These are phyloP conservation scores for Eurotiales sp. DNA, from an alignment of 2,329 filamentous ascomycete species.

Conservation along the genomic window DNA sequence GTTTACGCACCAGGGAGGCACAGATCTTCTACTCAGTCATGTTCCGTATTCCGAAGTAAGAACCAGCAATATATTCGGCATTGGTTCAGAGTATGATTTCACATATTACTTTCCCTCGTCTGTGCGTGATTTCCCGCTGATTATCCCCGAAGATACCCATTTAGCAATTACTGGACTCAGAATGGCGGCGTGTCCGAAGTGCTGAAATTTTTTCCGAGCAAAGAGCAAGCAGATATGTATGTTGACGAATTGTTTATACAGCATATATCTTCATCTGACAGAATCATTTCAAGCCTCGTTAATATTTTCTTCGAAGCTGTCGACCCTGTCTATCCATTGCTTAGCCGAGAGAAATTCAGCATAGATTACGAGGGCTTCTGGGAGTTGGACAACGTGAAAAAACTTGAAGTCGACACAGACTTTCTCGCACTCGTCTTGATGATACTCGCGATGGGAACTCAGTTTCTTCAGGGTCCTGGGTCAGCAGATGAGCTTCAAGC, in stretches of 20 bases:
- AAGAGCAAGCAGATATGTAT: conserved; percentile 17
- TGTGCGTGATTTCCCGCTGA: not conserved
- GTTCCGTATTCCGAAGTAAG: conserved; percentile 9
- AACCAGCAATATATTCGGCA: conserved; percentile 11
- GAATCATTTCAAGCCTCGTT: conserved; percentile 9
- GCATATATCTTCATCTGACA: no score
- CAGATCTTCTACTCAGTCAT: conserved; percentile 15
- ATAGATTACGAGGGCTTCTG: conserved; percentile 15
- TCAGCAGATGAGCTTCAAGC: not conserved
- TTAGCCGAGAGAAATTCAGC: conserved; percentile 11
- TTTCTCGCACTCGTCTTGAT: conserved; percentile 16
- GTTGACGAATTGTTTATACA: not conserved
- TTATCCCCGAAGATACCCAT: conserved; percentile 10
- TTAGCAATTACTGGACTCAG: conserved; percentile 15
- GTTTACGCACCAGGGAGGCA: conserved; percentile 12
- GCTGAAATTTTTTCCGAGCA: conserved; percentile 9
- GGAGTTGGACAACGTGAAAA: conserved; percentile 8
- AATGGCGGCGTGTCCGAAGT: conserved; percentile 15
- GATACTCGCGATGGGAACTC: conserved; percentile 15
- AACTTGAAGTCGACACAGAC: conserved; percentile 9
- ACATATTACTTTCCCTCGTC: not conserved
- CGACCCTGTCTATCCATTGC: conserved; percentile 14
- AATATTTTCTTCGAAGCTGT: conserved; percentile 14
- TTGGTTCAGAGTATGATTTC: conserved; percentile 11
- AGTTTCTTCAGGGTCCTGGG: conserved; percentile 11